Evolutionary conservation across 306 rosid genomes (phyloP), one percentile per base, ranked within the genome.

Genomic region (Prosopis cineraria): DNA sequence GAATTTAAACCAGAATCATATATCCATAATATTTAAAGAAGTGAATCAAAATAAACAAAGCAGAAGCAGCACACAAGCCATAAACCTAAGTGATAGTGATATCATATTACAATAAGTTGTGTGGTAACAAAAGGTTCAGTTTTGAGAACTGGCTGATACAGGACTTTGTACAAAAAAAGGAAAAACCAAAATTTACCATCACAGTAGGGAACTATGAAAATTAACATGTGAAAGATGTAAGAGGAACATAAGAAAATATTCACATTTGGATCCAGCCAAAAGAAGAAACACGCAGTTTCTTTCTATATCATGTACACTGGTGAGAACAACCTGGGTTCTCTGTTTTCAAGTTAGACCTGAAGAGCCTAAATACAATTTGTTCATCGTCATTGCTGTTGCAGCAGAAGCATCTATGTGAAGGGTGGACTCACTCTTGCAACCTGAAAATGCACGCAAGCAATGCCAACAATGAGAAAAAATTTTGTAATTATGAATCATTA

Each of bases 181-280:
- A 74, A 8, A 76, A 71, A 48, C 79, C 25, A 25, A 60, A 73
- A 68, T 43, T 40, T 6, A 68, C 56, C 34, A 14, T 44, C 44
- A 16, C 62, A 22, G 31, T 11, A 64, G 22, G 31, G 48, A 11
- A 60, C 39, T 13, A n/a, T 2, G 22, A 41, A 73, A 19, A 56
- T 9, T 6, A 66, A 40, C 58, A 60, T 33, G 14, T 27, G 9
- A 77, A 37, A 37, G 29, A 30, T 44, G 36, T 30, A 6, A 17
- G 48, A 36, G 34, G 81, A 4, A 41, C 64, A 73, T 22, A 5
- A 66, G 31, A 74, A 59, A 56, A 53, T 52, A 79, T 69, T 16
- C 10, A 52, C 70, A 41, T 70, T 63, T 79, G 84, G 78, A 73
- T 64, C 66, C 72, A 30, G 31, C 66, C 59, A 19, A 75, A 68